Percentiles rank a stretch among this genome's conserved stretches.
Conservation (phyloP, 306 rosid species). For the Prunus dulcis region DNA sequence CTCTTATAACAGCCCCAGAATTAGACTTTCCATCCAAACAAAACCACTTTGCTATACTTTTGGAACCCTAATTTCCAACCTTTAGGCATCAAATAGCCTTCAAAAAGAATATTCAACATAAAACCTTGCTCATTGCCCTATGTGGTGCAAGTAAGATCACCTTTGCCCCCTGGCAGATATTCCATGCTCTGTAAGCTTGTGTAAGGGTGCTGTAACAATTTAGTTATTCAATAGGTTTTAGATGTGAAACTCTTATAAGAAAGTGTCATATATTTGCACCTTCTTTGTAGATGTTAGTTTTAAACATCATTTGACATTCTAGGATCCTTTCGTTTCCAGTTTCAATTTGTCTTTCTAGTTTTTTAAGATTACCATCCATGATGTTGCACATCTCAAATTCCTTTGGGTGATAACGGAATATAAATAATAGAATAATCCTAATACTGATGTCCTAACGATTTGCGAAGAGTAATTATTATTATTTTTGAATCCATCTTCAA, state of each 20-base stretch:
- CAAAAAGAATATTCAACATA: neutral
- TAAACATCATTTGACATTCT: neutral
- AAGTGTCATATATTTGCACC: neutral
- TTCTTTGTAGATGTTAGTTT: neutral
- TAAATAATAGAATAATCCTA: neutral
- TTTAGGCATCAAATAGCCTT: neutral
- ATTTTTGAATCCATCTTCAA: neutral
- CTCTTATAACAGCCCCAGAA: neutral
- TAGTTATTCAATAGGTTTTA: neutral
- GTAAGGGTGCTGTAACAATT: neutral
- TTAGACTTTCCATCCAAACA: neutral
- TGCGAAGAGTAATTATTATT: neutral
- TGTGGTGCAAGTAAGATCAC: no score
- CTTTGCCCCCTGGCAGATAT: no score
- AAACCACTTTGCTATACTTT: neutral
- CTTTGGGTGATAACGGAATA: neutral
- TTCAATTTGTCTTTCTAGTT: neutral
- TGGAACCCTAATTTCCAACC: neutral
- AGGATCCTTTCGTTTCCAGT: neutral
- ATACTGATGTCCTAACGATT: neutral
- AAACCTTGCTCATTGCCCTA: neutral
- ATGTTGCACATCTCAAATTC: neutral
- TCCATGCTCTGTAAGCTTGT: no score
- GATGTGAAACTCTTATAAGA: neutral
- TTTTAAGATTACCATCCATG: no score